Conservation (phyloP, 805 yeast species). For the Hanseniaspora guilliermondii region DNA sequence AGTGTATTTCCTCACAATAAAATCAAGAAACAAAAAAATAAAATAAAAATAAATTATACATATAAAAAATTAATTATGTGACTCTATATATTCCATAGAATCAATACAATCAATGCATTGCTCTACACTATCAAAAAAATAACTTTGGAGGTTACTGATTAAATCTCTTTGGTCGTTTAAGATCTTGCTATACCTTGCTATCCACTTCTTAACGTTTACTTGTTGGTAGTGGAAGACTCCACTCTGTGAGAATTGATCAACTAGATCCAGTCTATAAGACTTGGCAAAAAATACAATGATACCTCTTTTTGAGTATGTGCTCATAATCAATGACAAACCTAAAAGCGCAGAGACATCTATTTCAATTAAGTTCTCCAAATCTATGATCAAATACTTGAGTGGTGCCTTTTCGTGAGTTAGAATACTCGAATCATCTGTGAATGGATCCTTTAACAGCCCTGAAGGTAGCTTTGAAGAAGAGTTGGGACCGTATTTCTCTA, state of each 20-base stretch:
- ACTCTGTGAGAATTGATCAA: slow-evolving; percentile 11
- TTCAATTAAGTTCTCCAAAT: slow-evolving; percentile 9
- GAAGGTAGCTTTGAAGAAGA: slow-evolving; percentile 9
- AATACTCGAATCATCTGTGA: neutral
- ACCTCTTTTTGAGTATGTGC: slow-evolving; percentile 8
- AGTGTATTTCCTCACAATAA: too few species aligned
- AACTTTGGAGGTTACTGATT: neutral
- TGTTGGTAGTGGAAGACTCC: slow-evolving; percentile 9
- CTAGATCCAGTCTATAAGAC: slow-evolving; percentile 5
- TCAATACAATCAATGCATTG: slow-evolving; percentile 13
- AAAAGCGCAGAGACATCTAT: slow-evolving; percentile 14
- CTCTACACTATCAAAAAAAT: slow-evolving; percentile 12
- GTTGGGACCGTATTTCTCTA: slow-evolving; percentile 15
- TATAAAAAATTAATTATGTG: neutral
- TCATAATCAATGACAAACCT: slow-evolving; percentile 3
- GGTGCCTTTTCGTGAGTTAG: slow-evolving; percentile 4
- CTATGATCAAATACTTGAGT: slow-evolving; percentile 11
- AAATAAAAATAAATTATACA: too few species aligned
- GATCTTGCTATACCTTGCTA: neutral
- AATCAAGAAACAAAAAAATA: too few species aligned
- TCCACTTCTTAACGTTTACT: slow-evolving; percentile 5
- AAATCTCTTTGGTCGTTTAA: neutral
- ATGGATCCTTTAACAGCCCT: neutral
- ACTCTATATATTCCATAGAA: slow-evolving; percentile 12
- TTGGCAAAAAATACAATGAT: slow-evolving; percentile 13